Percentiles rank a stretch among this genome's conserved stretches.
phyloP scores from a whole-genome alignment of 306 rosid species.

The Senna siamea region DNA sequence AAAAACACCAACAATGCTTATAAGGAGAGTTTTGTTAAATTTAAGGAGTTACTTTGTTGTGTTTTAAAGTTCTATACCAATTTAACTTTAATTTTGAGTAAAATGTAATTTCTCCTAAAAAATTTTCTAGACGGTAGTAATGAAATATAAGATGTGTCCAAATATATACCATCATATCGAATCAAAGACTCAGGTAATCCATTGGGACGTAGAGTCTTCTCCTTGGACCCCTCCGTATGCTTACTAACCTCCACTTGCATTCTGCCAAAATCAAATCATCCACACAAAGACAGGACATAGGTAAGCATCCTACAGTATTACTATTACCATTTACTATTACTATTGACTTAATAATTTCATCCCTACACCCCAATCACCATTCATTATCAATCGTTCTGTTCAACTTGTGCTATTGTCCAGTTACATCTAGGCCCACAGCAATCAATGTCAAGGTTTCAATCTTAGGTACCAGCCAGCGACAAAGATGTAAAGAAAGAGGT shows the following conservation, averaged over 20 bases:
- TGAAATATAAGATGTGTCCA: slow-evolving; percentile 14
- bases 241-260: slow-evolving; percentile 99
- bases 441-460: slow-evolving; percentile 40
- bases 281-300: not conserved
- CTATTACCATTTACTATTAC: not conserved
- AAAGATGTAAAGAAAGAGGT: slow-evolving; percentile 8
- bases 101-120: too few relatives aligned
- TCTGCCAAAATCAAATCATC: slow-evolving; percentile 55
- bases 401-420: not conserved
- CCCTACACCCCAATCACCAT: not conserved
- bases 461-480: not conserved
- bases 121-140: not conserved
- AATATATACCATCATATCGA: slow-evolving; percentile 79
- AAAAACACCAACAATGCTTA: too few relatives aligned
- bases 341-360: not conserved
- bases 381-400: slow-evolving; percentile 31
- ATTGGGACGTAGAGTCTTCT: slow-evolving; percentile 90
- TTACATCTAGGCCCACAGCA: slow-evolving; percentile 36
- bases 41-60: too few relatives aligned
- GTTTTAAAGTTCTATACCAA: too few relatives aligned
- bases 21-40: too few relatives aligned
- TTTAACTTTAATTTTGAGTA: too few relatives aligned
- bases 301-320: slow-evolving; percentile 25
- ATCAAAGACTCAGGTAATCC: slow-evolving; percentile 94
- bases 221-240: slow-evolving; percentile 93